Conservation (phyloP, 176 grass and related monocot species). For the Rhynchospora breviuscula region DNA sequence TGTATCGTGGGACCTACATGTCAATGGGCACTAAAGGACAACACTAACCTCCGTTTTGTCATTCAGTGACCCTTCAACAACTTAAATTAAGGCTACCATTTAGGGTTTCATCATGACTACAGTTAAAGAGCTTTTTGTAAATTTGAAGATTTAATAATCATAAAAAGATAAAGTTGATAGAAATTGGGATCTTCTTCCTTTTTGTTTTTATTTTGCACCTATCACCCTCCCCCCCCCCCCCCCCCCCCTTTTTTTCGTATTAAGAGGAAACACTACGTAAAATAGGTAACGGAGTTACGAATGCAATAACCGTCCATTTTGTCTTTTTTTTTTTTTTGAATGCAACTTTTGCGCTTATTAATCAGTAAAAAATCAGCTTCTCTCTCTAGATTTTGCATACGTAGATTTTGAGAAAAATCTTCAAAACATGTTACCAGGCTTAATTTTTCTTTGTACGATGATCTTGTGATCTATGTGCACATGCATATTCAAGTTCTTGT, state of each 20-base stretch:
- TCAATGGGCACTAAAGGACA: constrained; percentile 25
- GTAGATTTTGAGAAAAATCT: background rate
- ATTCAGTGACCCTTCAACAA: constrained; percentile 22
- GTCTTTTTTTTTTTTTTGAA: no score
- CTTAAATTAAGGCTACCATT: constrained; percentile 1
- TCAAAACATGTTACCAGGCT: background rate
- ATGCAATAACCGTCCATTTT: no score
- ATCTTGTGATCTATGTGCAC: constrained; percentile 2
- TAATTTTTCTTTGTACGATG: background rate
- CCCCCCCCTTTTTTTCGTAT: no score
- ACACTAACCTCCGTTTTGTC: constrained; percentile 25
- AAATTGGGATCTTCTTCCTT: background rate
- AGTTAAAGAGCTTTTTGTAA: constrained; percentile 1
- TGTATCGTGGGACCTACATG: constrained; percentile 12
- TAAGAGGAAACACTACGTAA: no score
- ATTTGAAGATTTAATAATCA: background rate
- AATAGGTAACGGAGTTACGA: no score
- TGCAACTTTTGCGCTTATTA: no score
- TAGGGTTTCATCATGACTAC: background rate
- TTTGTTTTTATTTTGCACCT: background rate
- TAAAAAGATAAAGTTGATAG: background rate
- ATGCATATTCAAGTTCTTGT: constrained; percentile 11
- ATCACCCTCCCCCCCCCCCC: no score
- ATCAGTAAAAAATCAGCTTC: no score
- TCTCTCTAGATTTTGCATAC: no score